A percentile compares a stretch with the other conserved stretches of the same genome.
phyloP scores from a whole-genome alignment of 208 protist species.

The Leishmania lainsoni region DNA sequence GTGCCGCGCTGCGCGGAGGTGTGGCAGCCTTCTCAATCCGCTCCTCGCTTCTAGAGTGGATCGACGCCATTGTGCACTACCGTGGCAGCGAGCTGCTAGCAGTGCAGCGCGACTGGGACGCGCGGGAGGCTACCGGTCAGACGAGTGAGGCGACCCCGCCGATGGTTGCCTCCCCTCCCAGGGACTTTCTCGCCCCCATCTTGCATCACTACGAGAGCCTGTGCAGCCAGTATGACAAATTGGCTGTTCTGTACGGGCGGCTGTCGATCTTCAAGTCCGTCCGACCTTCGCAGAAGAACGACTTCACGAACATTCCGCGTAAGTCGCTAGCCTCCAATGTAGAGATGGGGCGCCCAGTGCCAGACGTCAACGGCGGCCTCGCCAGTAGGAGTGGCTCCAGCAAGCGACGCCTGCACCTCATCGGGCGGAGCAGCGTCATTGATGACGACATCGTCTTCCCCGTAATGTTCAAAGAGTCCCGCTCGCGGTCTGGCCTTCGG shows the following conservation, averaged over 20 bases:
- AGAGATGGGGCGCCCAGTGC: slow-evolving; percentile 33
- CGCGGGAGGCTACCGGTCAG: slow-evolving; percentile 7
- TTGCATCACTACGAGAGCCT: slow-evolving; percentile 80
- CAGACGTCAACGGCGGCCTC: not conserved
- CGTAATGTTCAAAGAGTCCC: slow-evolving; percentile 74
- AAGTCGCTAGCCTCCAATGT: slow-evolving; percentile 51
- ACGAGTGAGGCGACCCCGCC: slow-evolving; percentile 4
- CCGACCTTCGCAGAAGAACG: slow-evolving; percentile 63
- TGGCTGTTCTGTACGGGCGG: slow-evolving; percentile 74
- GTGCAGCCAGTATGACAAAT: slow-evolving; percentile 62
- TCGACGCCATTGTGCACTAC: slow-evolving; percentile 76
- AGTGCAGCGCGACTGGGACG: slow-evolving; percentile 40
- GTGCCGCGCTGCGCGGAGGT: slow-evolving; percentile 40
- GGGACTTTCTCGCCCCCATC: slow-evolving; percentile 76
- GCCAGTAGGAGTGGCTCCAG: not conserved
- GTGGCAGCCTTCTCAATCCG: slow-evolving; percentile 46
- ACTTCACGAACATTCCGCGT: slow-evolving; percentile 58
- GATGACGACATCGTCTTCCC: slow-evolving; percentile 78
- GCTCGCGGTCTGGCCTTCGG: slow-evolving; percentile 44
- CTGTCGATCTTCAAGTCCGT: slow-evolving; percentile 83
- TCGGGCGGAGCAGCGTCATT: slow-evolving; percentile 25
- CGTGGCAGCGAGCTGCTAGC: slow-evolving; percentile 80
- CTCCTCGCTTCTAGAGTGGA: slow-evolving; percentile 76
- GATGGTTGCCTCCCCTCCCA: slow-evolving; percentile 45
- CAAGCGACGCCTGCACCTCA: slow-evolving; percentile 22